Evolutionary conservation across 176 grass and related monocot species (phyloP).

Genomic region (Chloris gayana): DNA sequence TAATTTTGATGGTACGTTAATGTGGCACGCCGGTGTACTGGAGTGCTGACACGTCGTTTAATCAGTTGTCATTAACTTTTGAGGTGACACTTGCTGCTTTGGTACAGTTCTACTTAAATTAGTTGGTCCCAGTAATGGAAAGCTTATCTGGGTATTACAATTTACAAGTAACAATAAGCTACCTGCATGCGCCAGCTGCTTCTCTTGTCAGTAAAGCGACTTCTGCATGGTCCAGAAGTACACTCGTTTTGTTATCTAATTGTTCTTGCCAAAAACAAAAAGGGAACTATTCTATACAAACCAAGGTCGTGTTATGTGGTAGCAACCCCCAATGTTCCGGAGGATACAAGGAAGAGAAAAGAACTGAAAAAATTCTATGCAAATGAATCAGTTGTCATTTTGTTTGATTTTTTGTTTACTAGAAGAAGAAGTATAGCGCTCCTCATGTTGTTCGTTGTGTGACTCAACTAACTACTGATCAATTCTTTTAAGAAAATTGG

Average conservation of each 20-base stretch:
- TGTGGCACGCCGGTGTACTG: too few species aligned
- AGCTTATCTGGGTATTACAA: too few species aligned
- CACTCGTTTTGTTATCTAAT: neutral
- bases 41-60: too few species aligned
- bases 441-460: neutral
- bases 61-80: too few species aligned
- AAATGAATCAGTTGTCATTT: neutral
- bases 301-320: neutral
- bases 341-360: neutral
- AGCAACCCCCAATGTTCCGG: neutral
- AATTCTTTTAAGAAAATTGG: neutral
- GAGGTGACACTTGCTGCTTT: neutral
- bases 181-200: neutral
- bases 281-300: neutral
- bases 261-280: constrained; percentile 11
- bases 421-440: neutral
- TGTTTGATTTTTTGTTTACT: neutral
- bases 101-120: neutral
- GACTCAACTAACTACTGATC: neutral
- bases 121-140: neutral
- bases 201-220: constrained; percentile 35
- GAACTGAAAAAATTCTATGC: neutral
- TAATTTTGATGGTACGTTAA: too few species aligned
- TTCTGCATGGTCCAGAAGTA: constrained; percentile 23
- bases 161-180: too few species aligned